Conservation (phyloP, 768 basidiomycete species). For the Boletus edulis region DNA sequence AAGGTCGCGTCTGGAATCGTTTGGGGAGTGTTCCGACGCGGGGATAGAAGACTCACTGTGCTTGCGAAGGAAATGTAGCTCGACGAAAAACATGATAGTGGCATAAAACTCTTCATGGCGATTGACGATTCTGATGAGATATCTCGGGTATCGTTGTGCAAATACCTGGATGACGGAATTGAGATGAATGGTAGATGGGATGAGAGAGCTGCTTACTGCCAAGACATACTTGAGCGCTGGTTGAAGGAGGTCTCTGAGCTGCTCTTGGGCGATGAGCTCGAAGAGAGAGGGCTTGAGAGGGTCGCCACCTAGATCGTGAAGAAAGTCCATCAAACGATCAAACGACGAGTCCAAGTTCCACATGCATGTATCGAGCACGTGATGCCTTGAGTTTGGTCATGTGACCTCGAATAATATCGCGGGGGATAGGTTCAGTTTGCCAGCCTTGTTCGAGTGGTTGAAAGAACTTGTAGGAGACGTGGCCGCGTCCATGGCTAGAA, state of each 20-base stretch:
- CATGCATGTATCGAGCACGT: too few relatives aligned
- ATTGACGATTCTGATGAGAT: slow-evolving; percentile 88
- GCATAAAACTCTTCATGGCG: slow-evolving; percentile 97
- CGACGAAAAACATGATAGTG: slow-evolving; percentile 81
- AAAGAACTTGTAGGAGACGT: too few relatives aligned
- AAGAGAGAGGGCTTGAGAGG: slow-evolving; percentile 80
- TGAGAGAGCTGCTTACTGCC: slow-evolving; percentile 54
- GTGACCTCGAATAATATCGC: slow-evolving; percentile 8
- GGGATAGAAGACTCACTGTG: slow-evolving; percentile 55
- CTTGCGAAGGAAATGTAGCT: slow-evolving; percentile 84
- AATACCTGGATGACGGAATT: slow-evolving; percentile 62
- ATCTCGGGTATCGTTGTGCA: slow-evolving; percentile 91
- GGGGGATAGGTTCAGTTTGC: too few relatives aligned
- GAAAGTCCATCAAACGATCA: slow-evolving; percentile 75
- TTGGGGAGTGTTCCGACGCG: background rate
- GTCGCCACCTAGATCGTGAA: slow-evolving; percentile 71
- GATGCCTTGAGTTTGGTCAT: slow-evolving; percentile 24
- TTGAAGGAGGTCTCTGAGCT: slow-evolving; percentile 86
- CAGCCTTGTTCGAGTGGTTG: too few relatives aligned
- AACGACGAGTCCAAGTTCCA: background rate
- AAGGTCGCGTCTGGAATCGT: slow-evolving; percentile 77
- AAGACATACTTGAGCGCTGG: slow-evolving; percentile 94
- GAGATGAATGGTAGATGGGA: background rate
- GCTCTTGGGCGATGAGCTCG: slow-evolving; percentile 91
- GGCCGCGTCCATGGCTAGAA: too few relatives aligned